Percentiles rank a stretch among this genome's conserved stretches.
Evolutionary conservation across 2,329 filamentous ascomycete species (phyloP).

Genomic region (Alternaria tenuissima): DNA sequence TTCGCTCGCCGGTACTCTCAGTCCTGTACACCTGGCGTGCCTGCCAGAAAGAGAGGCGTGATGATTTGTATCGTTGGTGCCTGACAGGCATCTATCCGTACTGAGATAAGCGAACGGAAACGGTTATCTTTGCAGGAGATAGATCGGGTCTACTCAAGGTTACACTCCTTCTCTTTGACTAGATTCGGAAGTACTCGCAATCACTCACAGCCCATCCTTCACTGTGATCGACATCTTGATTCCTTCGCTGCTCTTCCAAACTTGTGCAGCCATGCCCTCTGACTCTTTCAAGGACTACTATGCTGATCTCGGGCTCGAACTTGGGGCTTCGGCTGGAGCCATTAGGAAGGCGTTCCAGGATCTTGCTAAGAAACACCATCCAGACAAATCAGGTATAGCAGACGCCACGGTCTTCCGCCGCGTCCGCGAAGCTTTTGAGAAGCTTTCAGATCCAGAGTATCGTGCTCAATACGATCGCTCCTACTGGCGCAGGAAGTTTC

Average conservation of each 20-base stretch:
- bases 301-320: constrained; percentile 78
- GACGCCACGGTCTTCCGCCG: constrained; percentile 20
- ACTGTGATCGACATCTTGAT: background rate
- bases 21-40: background rate
- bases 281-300: constrained; percentile 74
- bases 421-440: constrained; percentile 25
- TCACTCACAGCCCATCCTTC: background rate
- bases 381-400: constrained; percentile 82
- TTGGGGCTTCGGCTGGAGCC: constrained; percentile 76
- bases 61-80: constrained; percentile 1
- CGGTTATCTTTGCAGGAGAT: background rate
- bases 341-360: constrained; percentile 98
- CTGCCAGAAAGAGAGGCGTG: background rate
- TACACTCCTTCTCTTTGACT: background rate
- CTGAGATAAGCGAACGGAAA: background rate
- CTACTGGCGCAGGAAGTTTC: constrained; percentile 2
- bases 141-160: background rate
- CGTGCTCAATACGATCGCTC: constrained; percentile 18
- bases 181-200: background rate
- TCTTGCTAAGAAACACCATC: constrained; percentile 92
- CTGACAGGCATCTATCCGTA: constrained; percentile 3
- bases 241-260: background rate
- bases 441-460: constrained; percentile 14
- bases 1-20: background rate
- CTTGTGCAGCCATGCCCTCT: constrained; percentile 13